Percentiles rank a stretch among this genome's conserved stretches.
phyloP scores from a whole-genome alignment of 129 eudicot species.

The Arctium lappa region DNA sequence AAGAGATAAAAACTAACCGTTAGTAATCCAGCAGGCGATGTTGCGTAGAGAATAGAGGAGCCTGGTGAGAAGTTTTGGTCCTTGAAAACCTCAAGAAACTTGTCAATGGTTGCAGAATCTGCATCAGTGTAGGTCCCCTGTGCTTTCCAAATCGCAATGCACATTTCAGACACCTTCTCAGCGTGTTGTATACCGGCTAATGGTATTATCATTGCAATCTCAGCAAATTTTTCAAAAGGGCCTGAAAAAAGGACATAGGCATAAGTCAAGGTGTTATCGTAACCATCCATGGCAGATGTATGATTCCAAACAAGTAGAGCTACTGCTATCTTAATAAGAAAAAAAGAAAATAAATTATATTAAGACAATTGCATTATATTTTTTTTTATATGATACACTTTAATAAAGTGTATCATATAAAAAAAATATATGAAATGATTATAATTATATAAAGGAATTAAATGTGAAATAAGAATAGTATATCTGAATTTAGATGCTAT shows the following conservation, averaged over 20 bases:
- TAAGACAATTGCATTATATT: no score
- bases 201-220: conserved; percentile 69
- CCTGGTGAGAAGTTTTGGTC: conserved; percentile 68
- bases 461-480: no score
- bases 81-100: conserved; percentile 63
- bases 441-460: no score
- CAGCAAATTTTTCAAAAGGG: conserved; percentile 63
- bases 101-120: conserved; percentile 52
- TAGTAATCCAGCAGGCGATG: conserved; percentile 49
- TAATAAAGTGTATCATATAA: no score
- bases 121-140: conserved; percentile 59
- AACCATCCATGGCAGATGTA: no score
- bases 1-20: conserved; percentile 28
- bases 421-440: no score
- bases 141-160: conserved; percentile 56
- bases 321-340: no score
- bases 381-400: no score
- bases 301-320: no score
- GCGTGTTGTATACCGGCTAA: conserved; percentile 73
- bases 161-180: conserved; percentile 74
- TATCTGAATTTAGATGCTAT: no score
- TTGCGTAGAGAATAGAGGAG: conserved; percentile 62
- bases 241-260: conserved; percentile 32
- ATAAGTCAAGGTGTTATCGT: no score
- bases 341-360: no score